These are phyloP conservation scores for Penicillium lagena DNA, from an alignment of 495 filamentous ascomycete species.

Conservation along the genomic window DNA sequence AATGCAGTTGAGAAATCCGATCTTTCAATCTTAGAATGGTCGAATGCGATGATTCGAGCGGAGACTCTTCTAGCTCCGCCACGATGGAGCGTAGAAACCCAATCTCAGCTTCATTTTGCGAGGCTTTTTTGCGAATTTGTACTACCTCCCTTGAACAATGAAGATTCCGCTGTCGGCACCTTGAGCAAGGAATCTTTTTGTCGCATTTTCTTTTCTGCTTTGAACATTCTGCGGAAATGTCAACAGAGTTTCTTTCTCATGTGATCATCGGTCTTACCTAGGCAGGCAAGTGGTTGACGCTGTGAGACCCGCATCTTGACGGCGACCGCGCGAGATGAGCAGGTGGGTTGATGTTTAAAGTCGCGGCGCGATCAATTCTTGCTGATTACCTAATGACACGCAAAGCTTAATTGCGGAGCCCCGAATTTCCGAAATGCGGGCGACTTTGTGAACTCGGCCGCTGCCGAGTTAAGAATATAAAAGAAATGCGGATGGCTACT, in stretches of 20 bases:
- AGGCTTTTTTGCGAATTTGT: slow-evolving; percentile 17
- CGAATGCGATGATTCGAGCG: slow-evolving; percentile 3
- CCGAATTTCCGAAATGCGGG: too few species aligned
- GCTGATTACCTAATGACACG: too few species aligned
- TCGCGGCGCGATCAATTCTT: too few species aligned
- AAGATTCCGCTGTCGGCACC: slow-evolving; percentile 21
- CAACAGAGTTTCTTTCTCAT: neutral
- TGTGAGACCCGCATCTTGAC: slow-evolving; percentile 17
- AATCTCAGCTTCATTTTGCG: slow-evolving; percentile 24
- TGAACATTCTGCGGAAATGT: slow-evolving; percentile 18
- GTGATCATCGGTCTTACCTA: slow-evolving; percentile 12
- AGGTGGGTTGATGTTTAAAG: too few species aligned
- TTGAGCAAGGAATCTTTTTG: slow-evolving; percentile 23
- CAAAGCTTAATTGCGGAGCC: too few species aligned
- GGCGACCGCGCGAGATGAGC: too few species aligned
- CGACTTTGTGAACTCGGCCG: too few species aligned
- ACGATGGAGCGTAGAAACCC: slow-evolving; percentile 21
- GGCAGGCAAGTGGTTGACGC: slow-evolving; percentile 25
- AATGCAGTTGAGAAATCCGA: slow-evolving; percentile 18
- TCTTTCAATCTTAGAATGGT: slow-evolving; percentile 10
- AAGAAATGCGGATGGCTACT: too few species aligned
- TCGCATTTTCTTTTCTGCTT: slow-evolving; percentile 27
- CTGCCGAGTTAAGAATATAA: too few species aligned
- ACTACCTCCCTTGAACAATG: slow-evolving; percentile 25
- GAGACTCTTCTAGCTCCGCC: slow-evolving; percentile 12